Evolutionary conservation across 2,329 filamentous ascomycete species (phyloP), one percentile per base, ranked within the genome.

Genomic region (Hortaea werneckii): DNA sequence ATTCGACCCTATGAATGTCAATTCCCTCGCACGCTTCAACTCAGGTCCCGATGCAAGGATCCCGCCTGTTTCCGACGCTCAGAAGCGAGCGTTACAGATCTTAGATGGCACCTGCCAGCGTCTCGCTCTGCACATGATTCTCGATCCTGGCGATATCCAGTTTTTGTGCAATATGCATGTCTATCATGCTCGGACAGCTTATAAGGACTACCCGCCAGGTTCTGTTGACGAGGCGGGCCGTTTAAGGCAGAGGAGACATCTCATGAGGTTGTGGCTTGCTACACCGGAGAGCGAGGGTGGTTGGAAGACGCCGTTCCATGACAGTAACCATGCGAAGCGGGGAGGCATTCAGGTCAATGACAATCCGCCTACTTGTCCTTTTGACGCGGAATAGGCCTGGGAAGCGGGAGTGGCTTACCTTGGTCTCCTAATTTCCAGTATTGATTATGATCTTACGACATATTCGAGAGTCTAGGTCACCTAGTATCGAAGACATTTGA

Each of bases 1-100:
- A 73, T 94, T 83, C 80, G 88, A 94, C 61, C 88, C 88, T 1
- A 94, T 94, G 74, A 94, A 84, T 63, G 79, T 94, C 47, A 79
- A 79, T 52, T 87, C 83, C 6, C 72, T 94, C 6, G 74, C 70
- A 26, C 78, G 87, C 26, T 92, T 89, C 70, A 85, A 35, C 12
- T n/a, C n/a, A n/a, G 7, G 30, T 7, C 78, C 87, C 60, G 66
- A 68, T 12, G 86, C 85, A 1, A 83, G 94, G 49, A 83, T 94
- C 50, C 87, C 87, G 4, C 69, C 82, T 0, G 70, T 94, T 29
- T 85, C 81, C 5, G 65, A 72, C 0, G 82, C 75, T 47, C 87
- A 94, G 67, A 54, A 74, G 44, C 77, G 80, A 48, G 87, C 87
- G 1, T 68, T 82, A 6, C 59, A 76, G 39, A 72, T 90, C 5